A percentile compares a stretch with the other conserved stretches of the same genome.
phyloP scores from a whole-genome alignment of 371 early-diverging fungal genomes.

The Mucor velutinosus region DNA sequence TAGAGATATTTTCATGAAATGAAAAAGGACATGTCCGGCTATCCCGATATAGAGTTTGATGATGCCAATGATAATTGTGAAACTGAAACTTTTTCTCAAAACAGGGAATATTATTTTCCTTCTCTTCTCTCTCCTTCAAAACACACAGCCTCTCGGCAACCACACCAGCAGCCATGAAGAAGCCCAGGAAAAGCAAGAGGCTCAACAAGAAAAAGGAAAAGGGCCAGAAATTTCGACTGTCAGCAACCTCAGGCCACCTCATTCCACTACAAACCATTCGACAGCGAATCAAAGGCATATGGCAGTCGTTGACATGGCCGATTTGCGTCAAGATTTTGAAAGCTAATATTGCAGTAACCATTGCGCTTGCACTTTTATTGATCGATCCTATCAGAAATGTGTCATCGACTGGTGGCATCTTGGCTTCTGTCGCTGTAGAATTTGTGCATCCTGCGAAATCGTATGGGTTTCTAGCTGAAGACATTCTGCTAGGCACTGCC shows the following conservation, averaged over 20 bases:
- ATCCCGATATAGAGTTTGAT: background rate
- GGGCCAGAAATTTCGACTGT: conserved; percentile 31
- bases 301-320: conserved; percentile 46
- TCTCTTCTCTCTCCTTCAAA: background rate
- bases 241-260: conserved; percentile 31
- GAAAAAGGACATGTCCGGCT: background rate
- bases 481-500: conserved; percentile 36
- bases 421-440: conserved; percentile 46
- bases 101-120: background rate
- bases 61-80: background rate
- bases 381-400: conserved; percentile 30
- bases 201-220: background rate
- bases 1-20: too few species aligned
- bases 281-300: conserved; percentile 35
- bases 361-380: conserved; percentile 35
- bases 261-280: conserved; percentile 37
- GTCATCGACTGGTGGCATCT: conserved; percentile 26
- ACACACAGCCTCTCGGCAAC: too few species aligned
- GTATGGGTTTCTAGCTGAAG: conserved; percentile 43
- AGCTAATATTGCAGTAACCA: conserved; percentile 45
- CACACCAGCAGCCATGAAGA: background rate
- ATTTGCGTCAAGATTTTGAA: conserved; percentile 43
- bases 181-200: background rate
- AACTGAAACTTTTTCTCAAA: background rate
- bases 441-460: conserved; percentile 51